Conservation (phyloP, 2,329 filamentous ascomycete genomes). For the Ophiostoma ips region DNA sequence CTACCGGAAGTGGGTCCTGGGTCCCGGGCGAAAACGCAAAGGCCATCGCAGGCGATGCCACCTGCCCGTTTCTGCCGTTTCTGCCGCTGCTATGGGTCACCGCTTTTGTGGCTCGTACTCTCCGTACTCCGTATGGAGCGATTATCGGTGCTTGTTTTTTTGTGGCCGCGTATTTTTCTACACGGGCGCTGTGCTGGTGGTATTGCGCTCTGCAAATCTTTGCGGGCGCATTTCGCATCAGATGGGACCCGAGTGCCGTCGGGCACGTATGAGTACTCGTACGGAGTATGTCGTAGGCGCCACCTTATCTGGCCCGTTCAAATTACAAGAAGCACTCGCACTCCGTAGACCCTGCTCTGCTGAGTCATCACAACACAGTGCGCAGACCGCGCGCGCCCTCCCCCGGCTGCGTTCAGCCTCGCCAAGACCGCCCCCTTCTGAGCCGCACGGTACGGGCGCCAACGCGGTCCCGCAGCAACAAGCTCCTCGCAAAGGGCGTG, state of each 20-base stretch:
- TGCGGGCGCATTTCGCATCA: neutral
- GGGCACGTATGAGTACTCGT: too few relatives aligned
- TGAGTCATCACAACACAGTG: neutral
- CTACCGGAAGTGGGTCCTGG: too few relatives aligned
- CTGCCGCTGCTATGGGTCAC: neutral
- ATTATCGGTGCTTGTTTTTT: neutral
- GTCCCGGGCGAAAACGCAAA: too few relatives aligned
- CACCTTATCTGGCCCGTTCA: neutral
- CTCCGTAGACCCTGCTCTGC: neutral
- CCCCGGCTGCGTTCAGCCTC: neutral
- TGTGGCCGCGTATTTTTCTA: neutral
- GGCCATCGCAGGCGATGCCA: neutral
- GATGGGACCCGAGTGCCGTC: too few relatives aligned
- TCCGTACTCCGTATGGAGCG: too few relatives aligned
- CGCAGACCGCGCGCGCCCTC: neutral
- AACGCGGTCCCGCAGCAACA: neutral
- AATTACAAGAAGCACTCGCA: neutral
- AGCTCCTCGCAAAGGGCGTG: too few relatives aligned
- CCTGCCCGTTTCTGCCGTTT: slow-evolving; percentile 1
- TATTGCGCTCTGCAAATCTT: neutral
- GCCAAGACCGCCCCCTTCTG: neutral
- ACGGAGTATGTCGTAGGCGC: too few relatives aligned
- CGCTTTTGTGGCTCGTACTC: too few relatives aligned
- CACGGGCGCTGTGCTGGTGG: neutral
- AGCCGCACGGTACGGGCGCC: neutral